Evolutionary conservation across 768 basidiomycete species (phyloP).

Genomic region (Tulasnella sp.): DNA sequence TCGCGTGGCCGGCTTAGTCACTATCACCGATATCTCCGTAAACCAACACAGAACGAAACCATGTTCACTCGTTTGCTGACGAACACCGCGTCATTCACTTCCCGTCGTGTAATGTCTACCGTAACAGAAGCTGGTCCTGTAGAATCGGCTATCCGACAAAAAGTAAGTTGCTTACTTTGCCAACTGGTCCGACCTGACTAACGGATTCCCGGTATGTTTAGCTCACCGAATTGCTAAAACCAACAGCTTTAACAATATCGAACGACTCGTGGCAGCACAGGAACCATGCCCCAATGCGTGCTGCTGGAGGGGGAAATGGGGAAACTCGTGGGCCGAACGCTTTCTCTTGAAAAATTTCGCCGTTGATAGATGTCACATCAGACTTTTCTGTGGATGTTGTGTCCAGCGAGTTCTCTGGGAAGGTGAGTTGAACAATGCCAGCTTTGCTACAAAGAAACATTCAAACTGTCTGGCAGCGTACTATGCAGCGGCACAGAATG

Average conservation of each 20-base stretch:
- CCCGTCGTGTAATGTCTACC: too few species aligned
- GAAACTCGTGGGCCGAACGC: conserved; percentile 61
- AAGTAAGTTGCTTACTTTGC: conserved; percentile 18
- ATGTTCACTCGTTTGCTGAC: too few species aligned
- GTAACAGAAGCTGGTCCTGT: conserved; percentile 35
- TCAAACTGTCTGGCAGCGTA: conserved; percentile 33
- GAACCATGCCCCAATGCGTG: conserved; percentile 73
- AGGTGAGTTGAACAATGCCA: conserved; percentile 35
- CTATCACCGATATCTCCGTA: too few species aligned
- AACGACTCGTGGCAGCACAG: conserved; percentile 82
- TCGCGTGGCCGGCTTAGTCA: too few species aligned
- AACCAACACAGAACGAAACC: too few species aligned
- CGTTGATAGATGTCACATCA: conserved; percentile 23
- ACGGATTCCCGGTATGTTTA: background rate
- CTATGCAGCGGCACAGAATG: conserved; percentile 72
- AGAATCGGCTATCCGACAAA: conserved; percentile 43
- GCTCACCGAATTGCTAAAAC: conserved; percentile 51
- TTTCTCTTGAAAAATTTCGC: background rate
- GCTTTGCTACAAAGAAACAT: background rate
- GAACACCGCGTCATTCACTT: too few species aligned
- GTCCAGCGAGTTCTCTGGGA: conserved; percentile 59
- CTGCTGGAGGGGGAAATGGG: conserved; percentile 48
- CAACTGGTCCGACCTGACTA: background rate
- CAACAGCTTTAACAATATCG: conserved; percentile 48
- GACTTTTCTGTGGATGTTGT: conserved; percentile 70